phyloP scores from a whole-genome alignment of 1,284 basidiomycete genomes.

The Tilletia horrida region DNA sequence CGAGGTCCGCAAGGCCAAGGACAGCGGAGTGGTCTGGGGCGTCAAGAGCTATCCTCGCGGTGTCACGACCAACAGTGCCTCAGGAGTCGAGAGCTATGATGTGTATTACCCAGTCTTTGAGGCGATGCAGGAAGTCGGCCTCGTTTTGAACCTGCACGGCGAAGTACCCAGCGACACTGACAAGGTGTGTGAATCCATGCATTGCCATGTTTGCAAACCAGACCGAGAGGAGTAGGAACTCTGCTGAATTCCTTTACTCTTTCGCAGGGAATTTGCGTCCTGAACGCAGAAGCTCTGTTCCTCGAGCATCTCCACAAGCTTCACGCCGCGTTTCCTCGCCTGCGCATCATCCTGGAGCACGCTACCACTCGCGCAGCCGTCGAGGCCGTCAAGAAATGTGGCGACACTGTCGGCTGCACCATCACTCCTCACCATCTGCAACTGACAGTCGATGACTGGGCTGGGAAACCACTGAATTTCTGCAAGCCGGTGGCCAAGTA shows the following conservation, averaged over 20 bases:
- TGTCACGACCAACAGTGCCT: conserved; percentile 95
- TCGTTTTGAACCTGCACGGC: conserved; percentile 96
- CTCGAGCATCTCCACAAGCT: conserved; percentile 81
- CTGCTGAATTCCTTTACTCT: neutral
- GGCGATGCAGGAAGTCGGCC: conserved; percentile 85
- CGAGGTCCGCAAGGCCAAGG: conserved; percentile 72
- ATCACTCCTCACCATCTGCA: conserved; percentile 96
- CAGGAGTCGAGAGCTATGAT: conserved; percentile 94
- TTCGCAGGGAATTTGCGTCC: conserved; percentile 76
- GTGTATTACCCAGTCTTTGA: conserved; percentile 90
- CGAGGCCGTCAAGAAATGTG: conserved; percentile 62
- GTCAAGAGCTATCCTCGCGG: conserved; percentile 97
- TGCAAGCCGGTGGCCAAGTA: conserved; percentile 99
- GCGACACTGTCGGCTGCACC: conserved; percentile 82
- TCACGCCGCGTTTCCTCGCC: conserved; percentile 78
- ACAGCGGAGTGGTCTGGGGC: conserved; percentile 58
- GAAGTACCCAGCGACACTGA: conserved; percentile 87
- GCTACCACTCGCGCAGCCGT: conserved; percentile 95
- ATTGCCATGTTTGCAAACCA: neutral
- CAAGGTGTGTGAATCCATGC: conserved; percentile 60
- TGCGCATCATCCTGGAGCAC: conserved; percentile 96
- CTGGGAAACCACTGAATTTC: conserved; percentile 90
- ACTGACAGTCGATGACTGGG: conserved; percentile 94
- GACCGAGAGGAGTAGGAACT: neutral
- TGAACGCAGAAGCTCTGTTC: conserved; percentile 91